Evolutionary conservation across 345 rosid genomes (phyloP).

Genomic region (Capsella bursapastoris): DNA sequence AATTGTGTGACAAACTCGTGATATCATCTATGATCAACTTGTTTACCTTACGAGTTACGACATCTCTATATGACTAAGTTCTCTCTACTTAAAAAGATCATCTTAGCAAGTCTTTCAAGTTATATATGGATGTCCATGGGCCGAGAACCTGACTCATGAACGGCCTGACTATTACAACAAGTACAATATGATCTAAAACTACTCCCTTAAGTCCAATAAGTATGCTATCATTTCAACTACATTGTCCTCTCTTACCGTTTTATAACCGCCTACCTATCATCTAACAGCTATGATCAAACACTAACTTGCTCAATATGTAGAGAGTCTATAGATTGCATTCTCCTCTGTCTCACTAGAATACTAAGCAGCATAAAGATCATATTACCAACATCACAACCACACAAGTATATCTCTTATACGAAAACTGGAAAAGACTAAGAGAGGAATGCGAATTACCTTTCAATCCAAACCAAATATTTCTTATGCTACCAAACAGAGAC

Average conservation of each 20-base stretch:
- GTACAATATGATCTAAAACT: too few relatives aligned
- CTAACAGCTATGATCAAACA: too few relatives aligned
- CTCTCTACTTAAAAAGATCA: not conserved
- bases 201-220: too few relatives aligned
- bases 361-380: not conserved
- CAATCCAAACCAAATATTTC: not conserved
- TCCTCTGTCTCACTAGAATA: not conserved
- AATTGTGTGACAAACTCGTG: conserved; percentile 1
- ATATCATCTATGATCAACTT: not conserved
- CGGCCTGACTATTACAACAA: too few relatives aligned
- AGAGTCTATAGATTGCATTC: not conserved
- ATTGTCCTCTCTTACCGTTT: too few relatives aligned
- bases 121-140: not conserved
- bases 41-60: not conserved
- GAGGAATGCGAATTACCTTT: not conserved
- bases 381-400: not conserved
- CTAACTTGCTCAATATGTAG: too few relatives aligned
- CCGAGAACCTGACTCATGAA: too few relatives aligned
- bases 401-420: not conserved
- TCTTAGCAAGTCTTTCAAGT: not conserved
- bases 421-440: not conserved
- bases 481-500: not conserved
- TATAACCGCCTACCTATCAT: too few relatives aligned
- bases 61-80: not conserved
- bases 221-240: too few relatives aligned